Base-by-base conservation (phyloP, 2,329 filamentous ascomycete species). In the Pyrenochaeta sp. region DNA sequence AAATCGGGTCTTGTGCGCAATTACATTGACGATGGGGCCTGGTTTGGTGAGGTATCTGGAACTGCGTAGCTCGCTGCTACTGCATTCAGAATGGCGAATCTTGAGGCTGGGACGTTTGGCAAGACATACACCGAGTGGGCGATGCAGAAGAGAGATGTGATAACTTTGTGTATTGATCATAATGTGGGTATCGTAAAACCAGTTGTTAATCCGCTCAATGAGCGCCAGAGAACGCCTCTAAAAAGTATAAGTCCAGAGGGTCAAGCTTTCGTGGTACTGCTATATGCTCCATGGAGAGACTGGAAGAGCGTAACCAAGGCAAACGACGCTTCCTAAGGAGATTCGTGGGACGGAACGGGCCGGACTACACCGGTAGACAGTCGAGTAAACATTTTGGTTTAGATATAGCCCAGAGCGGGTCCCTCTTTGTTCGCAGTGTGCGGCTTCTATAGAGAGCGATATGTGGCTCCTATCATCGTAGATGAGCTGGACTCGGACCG, bases 11-110 rank as follows among this genome's bases (percentile, higher is more conserved):
- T 82, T 5, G 59, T 83, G 39, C 69, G 77, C 18, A 83, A 83
- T 56, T 82, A 82, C 52, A 68, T 83, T 20, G 74, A 79, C 44
- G 74, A 81, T 36, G 63, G 65, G 12, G 67, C 49, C 7, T 81
- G 78, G 77, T 81, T 78, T 61, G 79, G 76, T 2, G 81, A 84
- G 62, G 77, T 78, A 4, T 77, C 80, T 10, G 81, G 81, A 11
- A 84, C 80, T 4, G 71, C 79, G 3, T 59, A 83, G 18, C 59
- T 83, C 17, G 69, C 79, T 18, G 76, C 80, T 15, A 75, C 76
- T 1, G 73, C 72, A 11, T 82, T 82, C 59, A 75, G 81, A 3
- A 74, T 82, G 70, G 77, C 77, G n/a, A 64, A 75, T 2, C 53
- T 81, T 15, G 69, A 71, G n/a, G 75, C 79, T 2, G 55, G 51